Evolutionary conservation across 2,329 filamentous ascomycete genomes (phyloP).

Genomic region (Hortaea werneckii): DNA sequence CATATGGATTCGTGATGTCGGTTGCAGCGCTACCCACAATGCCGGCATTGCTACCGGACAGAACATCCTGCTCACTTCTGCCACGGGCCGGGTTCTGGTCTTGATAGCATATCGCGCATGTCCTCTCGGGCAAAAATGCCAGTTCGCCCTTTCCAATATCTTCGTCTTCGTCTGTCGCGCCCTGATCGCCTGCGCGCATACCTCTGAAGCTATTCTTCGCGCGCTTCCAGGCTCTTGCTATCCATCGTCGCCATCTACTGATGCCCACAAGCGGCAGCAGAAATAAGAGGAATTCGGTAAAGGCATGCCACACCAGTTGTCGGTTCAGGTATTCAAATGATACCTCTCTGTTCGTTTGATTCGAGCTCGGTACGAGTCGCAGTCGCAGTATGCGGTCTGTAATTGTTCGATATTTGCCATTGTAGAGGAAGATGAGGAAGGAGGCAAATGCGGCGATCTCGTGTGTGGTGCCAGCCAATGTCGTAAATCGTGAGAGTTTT

Average conservation of each 20-base stretch:
- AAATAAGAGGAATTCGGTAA: conserved; percentile 97
- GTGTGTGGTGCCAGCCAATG: conserved; percentile 60
- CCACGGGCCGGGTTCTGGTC: conserved; percentile 66
- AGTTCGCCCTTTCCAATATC: conserved; percentile 47
- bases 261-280: conserved; percentile 94
- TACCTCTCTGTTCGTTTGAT: conserved; percentile 79
- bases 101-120: conserved; percentile 93
- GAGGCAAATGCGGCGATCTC: conserved; percentile 72
- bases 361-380: conserved; percentile 73
- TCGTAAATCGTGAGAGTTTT: conserved; percentile 58
- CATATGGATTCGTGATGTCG: conserved; percentile 93
- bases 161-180: conserved; percentile 35
- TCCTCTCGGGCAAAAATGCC: conserved; percentile 79
- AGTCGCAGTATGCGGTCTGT: conserved; percentile 77
- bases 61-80: conserved; percentile 61
- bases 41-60: conserved; percentile 53
- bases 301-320: conserved; percentile 98
- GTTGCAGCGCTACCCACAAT: conserved; percentile 82
- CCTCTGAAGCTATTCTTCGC: conserved; percentile 52
- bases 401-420: conserved; percentile 83
- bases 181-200: conserved; percentile 26
- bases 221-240: conserved; percentile 77
- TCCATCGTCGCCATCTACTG: conserved; percentile 81
- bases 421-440: conserved; percentile 83
- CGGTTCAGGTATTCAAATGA: conserved; percentile 97